Evolutionary conservation across 371 early-diverging fungal genomes (phyloP).

Genomic region (Fennellomyces sp.): DNA sequence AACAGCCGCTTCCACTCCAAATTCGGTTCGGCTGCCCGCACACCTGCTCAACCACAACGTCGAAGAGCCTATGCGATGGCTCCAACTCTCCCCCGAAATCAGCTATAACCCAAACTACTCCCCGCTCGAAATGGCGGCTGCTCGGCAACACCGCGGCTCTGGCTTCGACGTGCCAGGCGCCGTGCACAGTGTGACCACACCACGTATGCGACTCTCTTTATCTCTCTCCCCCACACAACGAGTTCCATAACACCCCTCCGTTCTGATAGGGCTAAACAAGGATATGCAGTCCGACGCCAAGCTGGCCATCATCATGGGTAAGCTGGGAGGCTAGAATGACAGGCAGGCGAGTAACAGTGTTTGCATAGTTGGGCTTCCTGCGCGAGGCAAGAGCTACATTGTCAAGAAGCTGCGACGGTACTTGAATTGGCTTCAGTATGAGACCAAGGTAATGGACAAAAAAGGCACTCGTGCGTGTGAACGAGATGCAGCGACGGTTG

Average conservation of each 20-base stretch:
- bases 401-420: slow-evolving; percentile 85
- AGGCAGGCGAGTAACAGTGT: background rate
- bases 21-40: background rate
- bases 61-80: slow-evolving; percentile 6
- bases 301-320: slow-evolving; percentile 71
- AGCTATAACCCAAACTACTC: slow-evolving; percentile 5
- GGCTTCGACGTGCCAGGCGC: slow-evolving; percentile 34
- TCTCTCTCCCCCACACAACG: background rate
- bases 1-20: background rate
- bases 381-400: slow-evolving; percentile 89
- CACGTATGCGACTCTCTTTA: slow-evolving; percentile 12
- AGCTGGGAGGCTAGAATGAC: too few species aligned
- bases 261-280: slow-evolving; percentile 24
- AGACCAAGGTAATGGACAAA: slow-evolving; percentile 52
- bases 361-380: slow-evolving; percentile 78
- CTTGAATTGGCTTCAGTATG: slow-evolving; percentile 70
- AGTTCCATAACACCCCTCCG: background rate
- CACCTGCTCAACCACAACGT: background rate
- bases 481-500: too few species aligned
- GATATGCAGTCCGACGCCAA: slow-evolving; percentile 52
- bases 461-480: background rate
- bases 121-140: background rate
- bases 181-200: slow-evolving; percentile 24
- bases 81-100: slow-evolving; percentile 15
- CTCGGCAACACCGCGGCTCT: slow-evolving; percentile 11